Evolutionary conservation across 2,329 filamentous ascomycete genomes (phyloP), one percentile per base, ranked within the genome.

Genomic region (Colletotrichum sp.): DNA sequence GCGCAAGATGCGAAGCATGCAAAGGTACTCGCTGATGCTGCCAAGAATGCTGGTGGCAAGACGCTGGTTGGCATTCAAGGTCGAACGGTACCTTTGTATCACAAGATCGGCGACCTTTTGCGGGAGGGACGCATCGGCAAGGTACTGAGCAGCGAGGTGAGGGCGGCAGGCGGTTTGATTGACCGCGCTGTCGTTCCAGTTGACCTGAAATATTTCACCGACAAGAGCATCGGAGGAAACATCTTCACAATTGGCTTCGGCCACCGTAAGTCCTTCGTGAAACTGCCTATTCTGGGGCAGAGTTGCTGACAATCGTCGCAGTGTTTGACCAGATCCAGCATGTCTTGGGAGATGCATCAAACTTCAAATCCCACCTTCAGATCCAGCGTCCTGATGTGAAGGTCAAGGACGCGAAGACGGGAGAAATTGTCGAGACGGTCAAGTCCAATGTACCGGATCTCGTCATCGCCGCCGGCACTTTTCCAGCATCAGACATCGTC

Each of bases 51-150:
- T 4, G 66, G 74, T 6, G 52, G 39, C 19, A 59, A 27, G 27
- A 87, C 85, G 3, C 81, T 90, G 5, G 85, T 92, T 0, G 90
- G 89, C 0, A 73, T 91, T 3, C 91, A 93, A 78, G 89, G 88
- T 0, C 83, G 87, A 0, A 78, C 88, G 9, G 81, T 87, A 0
- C 90, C 90, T 0, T 77, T 86, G 0, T 79, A 88, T 4, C 75
- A 82, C 2, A 89, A 87, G 78, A 36, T 92, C 5, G 85, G 83
- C 32, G 82, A 87, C 15, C 52, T 91, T 2, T 67, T 93, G 8
- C 80, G 80, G 1, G 80, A 83, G 0, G 89, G 88, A 0, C 82
- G 80, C 5, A 86, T 93, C 34, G 91, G 91, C 0, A 88, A 86
- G 55, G 83, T 92, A 1, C 78, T 92, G 25, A 91, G 89, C 72